Evolutionary conservation across 768 basidiomycete genomes (phyloP).

Genomic region (Tylopilus plumbeoviolaceoides): DNA sequence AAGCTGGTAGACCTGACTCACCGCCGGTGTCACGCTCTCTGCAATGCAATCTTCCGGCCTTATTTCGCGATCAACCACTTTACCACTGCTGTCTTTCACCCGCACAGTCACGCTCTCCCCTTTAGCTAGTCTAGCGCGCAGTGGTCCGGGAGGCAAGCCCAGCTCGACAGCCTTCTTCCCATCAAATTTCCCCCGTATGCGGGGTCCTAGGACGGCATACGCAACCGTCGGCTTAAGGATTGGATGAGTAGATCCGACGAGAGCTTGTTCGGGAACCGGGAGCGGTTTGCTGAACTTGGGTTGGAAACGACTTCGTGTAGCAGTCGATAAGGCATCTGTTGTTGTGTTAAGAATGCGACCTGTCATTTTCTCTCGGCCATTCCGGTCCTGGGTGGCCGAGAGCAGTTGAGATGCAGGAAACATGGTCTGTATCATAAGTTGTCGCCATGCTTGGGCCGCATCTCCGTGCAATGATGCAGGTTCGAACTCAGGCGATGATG

Average conservation of each 20-base stretch:
- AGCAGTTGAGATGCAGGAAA: constrained; percentile 44
- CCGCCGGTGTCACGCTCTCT: constrained; percentile 47
- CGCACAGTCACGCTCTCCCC: constrained; percentile 62
- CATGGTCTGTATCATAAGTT: constrained; percentile 52
- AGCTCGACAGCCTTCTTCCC: constrained; percentile 57
- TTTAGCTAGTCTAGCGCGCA: constrained; percentile 55
- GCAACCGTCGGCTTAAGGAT: constrained; percentile 38
- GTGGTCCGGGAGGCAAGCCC: constrained; percentile 56
- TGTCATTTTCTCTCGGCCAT: constrained; percentile 14
- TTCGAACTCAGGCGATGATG: constrained; percentile 25
- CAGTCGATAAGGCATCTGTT: constrained; percentile 1
- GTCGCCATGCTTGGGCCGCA: constrained; percentile 54
- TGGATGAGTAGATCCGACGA: constrained; percentile 15
- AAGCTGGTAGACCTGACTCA: constrained; percentile 21
- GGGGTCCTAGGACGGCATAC: constrained; percentile 51
- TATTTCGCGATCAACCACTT: constrained; percentile 45
- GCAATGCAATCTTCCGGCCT: constrained; percentile 58
- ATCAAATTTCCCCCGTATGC: constrained; percentile 68
- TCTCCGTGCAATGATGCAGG: constrained; percentile 36
- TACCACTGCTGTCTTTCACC: constrained; percentile 43
- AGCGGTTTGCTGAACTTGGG: constrained; percentile 15
- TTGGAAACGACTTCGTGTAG: constrained; percentile 13
- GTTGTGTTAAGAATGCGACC: background rate
- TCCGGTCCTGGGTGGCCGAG: constrained; percentile 8
- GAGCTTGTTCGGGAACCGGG: constrained; percentile 21